Percentiles rank a stretch among this genome's conserved stretches.
Conservation (phyloP, 169 alveolate species). For the Ichthyophthirius multifiliis region DNA sequence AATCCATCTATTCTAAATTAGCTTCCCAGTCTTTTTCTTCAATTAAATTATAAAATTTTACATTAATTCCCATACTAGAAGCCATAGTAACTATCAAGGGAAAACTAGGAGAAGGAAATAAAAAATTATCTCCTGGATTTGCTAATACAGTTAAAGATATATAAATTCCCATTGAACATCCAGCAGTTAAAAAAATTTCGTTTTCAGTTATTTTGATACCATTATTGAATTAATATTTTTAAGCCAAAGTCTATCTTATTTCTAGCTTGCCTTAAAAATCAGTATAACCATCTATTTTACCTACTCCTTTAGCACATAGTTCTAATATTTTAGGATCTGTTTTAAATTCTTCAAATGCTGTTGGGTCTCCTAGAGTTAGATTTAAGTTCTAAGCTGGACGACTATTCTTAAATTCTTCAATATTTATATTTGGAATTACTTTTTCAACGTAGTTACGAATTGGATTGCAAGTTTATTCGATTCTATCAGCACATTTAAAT, state of each 20-base stretch:
- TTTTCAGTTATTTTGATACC: slow-evolving; percentile 50
- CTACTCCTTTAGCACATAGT: slow-evolving; percentile 35
- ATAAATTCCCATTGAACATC: slow-evolving; percentile 67
- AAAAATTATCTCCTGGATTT: slow-evolving; percentile 70
- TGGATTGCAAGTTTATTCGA: slow-evolving; percentile 15
- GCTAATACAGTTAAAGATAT: slow-evolving; percentile 49
- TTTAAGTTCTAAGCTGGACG: slow-evolving; percentile 24
- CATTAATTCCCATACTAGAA: slow-evolving; percentile 43
- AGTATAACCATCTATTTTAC: slow-evolving; percentile 57
- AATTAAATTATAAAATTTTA: slow-evolving; percentile 52
- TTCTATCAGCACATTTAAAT: not conserved
- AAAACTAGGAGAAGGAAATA: slow-evolving; percentile 79
- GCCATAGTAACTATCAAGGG: slow-evolving; percentile 59
- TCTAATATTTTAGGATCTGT: slow-evolving; percentile 40
- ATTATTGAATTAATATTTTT: slow-evolving; percentile 35
- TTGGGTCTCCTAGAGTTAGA: slow-evolving; percentile 54
- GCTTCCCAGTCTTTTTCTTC: slow-evolving; percentile 72
- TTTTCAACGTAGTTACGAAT: slow-evolving; percentile 32
- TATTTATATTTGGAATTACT: slow-evolving; percentile 22
- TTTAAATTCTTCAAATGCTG: slow-evolving; percentile 46
- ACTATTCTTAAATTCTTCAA: not conserved
- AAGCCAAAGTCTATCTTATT: slow-evolving; percentile 57
- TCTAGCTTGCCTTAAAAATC: slow-evolving; percentile 45
- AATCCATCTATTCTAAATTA: slow-evolving; percentile 52
- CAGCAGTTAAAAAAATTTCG: slow-evolving; percentile 61